These are phyloP conservation scores for Maudiozyma barnettii DNA, from an alignment of 805 yeast species.

Conservation along the genomic window DNA sequence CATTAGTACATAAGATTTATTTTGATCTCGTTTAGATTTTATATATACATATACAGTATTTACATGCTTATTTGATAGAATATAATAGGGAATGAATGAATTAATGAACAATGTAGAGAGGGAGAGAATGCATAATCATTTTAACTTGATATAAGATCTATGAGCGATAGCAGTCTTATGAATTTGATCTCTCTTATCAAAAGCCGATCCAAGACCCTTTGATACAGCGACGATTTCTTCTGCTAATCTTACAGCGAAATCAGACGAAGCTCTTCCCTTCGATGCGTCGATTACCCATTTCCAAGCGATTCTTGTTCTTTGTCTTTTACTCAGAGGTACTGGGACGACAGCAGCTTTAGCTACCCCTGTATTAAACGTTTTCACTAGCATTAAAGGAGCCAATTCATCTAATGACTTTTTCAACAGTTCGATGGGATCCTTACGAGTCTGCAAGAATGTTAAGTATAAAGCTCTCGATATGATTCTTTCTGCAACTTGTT, in stretches of 20 bases:
- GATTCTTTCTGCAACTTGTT: conserved; percentile 64
- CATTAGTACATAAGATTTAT: neutral
- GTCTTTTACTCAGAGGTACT: conserved; percentile 69
- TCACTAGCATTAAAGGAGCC: conserved; percentile 76
- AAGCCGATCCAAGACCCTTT: conserved; percentile 72
- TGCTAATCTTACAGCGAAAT: conserved; percentile 78
- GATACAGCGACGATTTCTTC: conserved; percentile 78
- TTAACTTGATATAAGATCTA: conserved; percentile 62
- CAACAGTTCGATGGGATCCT: conserved; percentile 71
- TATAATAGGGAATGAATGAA: too few species aligned
- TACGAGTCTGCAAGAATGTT: conserved; percentile 46
- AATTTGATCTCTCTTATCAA: conserved; percentile 71
- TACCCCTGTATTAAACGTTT: conserved; percentile 70
- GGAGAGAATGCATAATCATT: conserved; percentile 9
- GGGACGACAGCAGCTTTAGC: conserved; percentile 81
- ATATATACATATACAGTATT: neutral
- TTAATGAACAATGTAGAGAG: neutral
- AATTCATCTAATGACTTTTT: conserved; percentile 67
- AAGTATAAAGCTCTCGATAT: conserved; percentile 73
- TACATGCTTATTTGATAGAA: too few species aligned
- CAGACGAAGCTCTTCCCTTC: conserved; percentile 65
- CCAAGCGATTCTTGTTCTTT: conserved; percentile 80
- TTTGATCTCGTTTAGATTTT: neutral
- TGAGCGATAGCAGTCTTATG: conserved; percentile 83
- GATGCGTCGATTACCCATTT: conserved; percentile 85